Evolutionary conservation across 768 basidiomycete genomes (phyloP).

Genomic region (Collybiopsis confluens): DNA sequence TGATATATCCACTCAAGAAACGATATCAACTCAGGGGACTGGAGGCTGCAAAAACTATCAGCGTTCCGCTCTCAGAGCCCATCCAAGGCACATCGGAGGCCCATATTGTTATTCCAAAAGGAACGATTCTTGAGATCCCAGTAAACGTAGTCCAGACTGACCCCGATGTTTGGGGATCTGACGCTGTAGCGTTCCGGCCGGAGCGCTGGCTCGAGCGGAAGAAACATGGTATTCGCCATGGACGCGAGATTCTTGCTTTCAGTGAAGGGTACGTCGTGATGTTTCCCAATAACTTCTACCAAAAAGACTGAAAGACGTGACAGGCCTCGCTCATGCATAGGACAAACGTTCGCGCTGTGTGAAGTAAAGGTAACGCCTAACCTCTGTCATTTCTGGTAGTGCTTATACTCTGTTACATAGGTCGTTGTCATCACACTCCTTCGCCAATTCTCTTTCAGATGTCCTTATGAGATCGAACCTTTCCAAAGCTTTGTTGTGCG

Average conservation of each 20-base stretch:
- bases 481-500: slow-evolving; percentile 67
- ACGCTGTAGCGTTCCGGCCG: slow-evolving; percentile 54
- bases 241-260: slow-evolving; percentile 50
- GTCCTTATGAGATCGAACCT: slow-evolving; percentile 48
- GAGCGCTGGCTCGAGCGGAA: slow-evolving; percentile 56
- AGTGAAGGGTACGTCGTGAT: slow-evolving; percentile 45
- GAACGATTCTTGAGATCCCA: slow-evolving; percentile 50
- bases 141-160: slow-evolving; percentile 56
- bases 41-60: slow-evolving; percentile 48
- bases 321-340: slow-evolving; percentile 60
- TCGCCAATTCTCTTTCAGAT: slow-evolving; percentile 50
- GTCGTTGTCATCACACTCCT: slow-evolving; percentile 45
- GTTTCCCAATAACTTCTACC: background rate
- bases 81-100: slow-evolving; percentile 38
- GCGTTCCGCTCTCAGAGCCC: slow-evolving; percentile 51
- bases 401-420: slow-evolving; percentile 14
- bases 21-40: slow-evolving; percentile 7
- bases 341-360: slow-evolving; percentile 50
- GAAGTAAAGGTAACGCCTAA: slow-evolving; percentile 51
- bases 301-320: background rate
- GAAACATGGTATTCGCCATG: slow-evolving; percentile 22
- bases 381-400: background rate
- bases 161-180: slow-evolving; percentile 52
- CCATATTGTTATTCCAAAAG: slow-evolving; percentile 49
- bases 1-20: background rate